phyloP scores from a whole-genome alignment of 345 rosid genomes.

The Boechera stricta region DNA sequence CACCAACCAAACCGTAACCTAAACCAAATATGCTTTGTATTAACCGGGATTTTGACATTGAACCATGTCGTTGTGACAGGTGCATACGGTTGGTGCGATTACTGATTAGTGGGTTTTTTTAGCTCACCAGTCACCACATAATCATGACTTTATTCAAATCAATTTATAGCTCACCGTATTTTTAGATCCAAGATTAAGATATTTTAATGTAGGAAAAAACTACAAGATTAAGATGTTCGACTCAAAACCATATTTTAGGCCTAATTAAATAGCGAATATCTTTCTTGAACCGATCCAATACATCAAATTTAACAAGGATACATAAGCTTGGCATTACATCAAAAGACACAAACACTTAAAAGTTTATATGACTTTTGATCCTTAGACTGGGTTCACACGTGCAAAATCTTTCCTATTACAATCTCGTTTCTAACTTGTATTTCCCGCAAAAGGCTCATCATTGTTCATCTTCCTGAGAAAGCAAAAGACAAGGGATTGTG shows the following conservation, averaged over 20 bases:
- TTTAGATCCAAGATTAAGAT: not conserved
- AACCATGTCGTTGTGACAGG: slow-evolving; percentile 15
- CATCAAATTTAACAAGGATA: no score
- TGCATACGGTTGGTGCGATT: slow-evolving; percentile 32
- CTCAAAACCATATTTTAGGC: not conserved
- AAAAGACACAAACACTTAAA: not conserved
- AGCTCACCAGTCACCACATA: slow-evolving; percentile 24
- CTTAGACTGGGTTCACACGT: not conserved
- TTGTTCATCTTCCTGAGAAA: not conserved
- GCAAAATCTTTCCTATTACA: not conserved
- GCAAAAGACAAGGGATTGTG: not conserved
- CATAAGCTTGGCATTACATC: slow-evolving; percentile 8
- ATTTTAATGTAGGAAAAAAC: not conserved
- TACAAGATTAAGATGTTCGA: not conserved
- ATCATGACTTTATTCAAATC: slow-evolving; percentile 4
- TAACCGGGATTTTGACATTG: not conserved
- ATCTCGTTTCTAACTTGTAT: not conserved
- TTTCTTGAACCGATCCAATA: no score
- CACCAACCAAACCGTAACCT: slow-evolving; percentile 17
- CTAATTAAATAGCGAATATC: no score
- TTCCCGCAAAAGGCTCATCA: not conserved
- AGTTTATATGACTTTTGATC: not conserved
- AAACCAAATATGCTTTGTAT: slow-evolving; percentile 2
- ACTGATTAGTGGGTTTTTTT: slow-evolving; percentile 6
- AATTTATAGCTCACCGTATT: slow-evolving; percentile 16